These are phyloP conservation scores for Teratosphaeria epicoccoides DNA, from an alignment of 2,329 filamentous ascomycete genomes.

Conservation along the genomic window DNA sequence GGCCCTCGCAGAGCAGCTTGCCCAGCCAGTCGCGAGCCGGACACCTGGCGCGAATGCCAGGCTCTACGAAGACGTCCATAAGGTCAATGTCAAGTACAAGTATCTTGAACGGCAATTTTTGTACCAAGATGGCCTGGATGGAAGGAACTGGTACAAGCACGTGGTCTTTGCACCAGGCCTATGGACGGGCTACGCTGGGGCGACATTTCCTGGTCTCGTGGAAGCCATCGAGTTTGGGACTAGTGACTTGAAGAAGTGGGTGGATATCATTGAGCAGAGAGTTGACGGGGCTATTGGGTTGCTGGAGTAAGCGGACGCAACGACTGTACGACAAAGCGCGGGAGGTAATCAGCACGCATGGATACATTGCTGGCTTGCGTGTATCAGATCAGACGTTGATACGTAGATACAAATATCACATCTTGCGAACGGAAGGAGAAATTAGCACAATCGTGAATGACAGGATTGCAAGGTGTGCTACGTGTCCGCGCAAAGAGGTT, in stretches of 20 bases:
- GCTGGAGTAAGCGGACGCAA: conserved; percentile 1
- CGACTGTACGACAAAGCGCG: too few species aligned
- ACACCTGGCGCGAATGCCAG: conserved; percentile 26
- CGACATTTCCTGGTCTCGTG: conserved; percentile 54
- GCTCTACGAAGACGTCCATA: conserved; percentile 37
- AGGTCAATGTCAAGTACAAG: conserved; percentile 74
- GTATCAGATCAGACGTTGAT: too few species aligned
- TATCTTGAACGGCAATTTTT: conserved; percentile 70
- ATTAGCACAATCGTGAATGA: too few species aligned
- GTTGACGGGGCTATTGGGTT: conserved; percentile 11
- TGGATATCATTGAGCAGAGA: conserved; percentile 28
- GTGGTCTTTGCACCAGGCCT: conserved; percentile 84
- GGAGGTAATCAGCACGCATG: not conserved
- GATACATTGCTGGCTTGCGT: not conserved
- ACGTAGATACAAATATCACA: too few species aligned
- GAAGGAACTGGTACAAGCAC: conserved; percentile 83
- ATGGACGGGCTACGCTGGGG: conserved; percentile 83
- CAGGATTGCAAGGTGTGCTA: too few species aligned
- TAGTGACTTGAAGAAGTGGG: conserved; percentile 31
- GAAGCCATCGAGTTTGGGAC: conserved; percentile 45
- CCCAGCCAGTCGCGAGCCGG: conserved; percentile 26
- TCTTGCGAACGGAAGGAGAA: too few species aligned
- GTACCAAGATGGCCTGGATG: conserved; percentile 64
- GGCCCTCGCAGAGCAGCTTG: conserved; percentile 13
- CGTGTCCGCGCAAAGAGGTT: too few species aligned